Evolutionary conservation across 2,329 filamentous ascomycete species (phyloP).

Genomic region (Parascedosporium putredinis): DNA sequence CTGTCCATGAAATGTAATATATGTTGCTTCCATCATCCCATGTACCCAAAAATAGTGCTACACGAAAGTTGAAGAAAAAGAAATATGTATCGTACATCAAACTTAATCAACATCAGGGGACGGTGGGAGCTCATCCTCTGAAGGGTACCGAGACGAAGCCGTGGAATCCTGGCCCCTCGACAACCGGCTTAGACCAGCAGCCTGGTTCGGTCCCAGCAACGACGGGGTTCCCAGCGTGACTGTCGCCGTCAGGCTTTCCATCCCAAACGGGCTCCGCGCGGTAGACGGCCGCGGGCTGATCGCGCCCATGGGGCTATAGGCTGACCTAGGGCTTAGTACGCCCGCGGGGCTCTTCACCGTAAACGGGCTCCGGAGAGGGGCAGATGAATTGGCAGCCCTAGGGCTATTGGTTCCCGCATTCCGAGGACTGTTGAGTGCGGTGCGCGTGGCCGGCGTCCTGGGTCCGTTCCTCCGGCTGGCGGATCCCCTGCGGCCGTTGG

Average conservation of each 20-base stretch:
- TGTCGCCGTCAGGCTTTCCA: background rate
- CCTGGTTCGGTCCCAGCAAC: background rate
- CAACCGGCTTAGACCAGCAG: background rate
- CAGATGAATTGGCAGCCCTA: background rate
- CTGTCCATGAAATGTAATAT: too few species aligned
- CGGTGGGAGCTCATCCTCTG: background rate
- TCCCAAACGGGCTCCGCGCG: background rate
- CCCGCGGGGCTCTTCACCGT: background rate
- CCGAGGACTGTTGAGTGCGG: background rate
- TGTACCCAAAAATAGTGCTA: too few species aligned
- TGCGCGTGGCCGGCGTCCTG: background rate
- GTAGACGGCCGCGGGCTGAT: background rate
- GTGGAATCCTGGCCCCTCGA: conserved; percentile 1
- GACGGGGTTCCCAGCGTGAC: background rate
- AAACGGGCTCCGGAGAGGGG: background rate
- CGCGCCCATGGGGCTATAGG: background rate
- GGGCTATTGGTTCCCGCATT: background rate
- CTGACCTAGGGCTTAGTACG: background rate
- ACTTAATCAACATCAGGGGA: background rate
- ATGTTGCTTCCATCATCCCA: too few species aligned
- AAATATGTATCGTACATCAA: background rate
- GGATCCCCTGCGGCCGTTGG: background rate
- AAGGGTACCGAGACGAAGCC: background rate
- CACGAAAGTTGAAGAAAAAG: too few species aligned
- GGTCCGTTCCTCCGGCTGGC: background rate